A percentile compares a stretch with the other conserved stretches of the same genome.
Evolutionary conservation across 2,329 filamentous ascomycete genomes (phyloP).

Genomic region (Gremmenia infestans): DNA sequence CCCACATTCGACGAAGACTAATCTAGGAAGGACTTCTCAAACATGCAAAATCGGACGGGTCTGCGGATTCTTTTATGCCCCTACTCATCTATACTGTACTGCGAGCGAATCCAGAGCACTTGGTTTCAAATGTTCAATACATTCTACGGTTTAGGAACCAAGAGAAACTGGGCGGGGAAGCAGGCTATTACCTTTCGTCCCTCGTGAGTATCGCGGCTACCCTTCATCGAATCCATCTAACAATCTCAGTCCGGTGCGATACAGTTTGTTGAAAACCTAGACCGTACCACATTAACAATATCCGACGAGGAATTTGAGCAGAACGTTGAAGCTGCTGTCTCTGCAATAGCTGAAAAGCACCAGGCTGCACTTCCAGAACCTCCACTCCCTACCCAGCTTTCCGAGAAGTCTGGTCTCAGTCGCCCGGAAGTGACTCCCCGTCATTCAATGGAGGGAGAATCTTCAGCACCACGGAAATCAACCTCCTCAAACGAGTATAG

Average conservation of each 20-base stretch:
- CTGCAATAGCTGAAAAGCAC: constrained; percentile 89
- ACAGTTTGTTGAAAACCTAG: constrained; percentile 94
- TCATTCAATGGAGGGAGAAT: constrained; percentile 55
- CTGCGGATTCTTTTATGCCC: constrained; percentile 92
- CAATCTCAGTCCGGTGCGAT: constrained; percentile 77
- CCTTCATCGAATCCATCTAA: constrained; percentile 6
- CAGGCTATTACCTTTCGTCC: constrained; percentile 95
- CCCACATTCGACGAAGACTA: constrained; percentile 9
- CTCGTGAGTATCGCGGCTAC: constrained; percentile 51
- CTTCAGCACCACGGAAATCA: constrained; percentile 51
- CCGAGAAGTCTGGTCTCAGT: constrained; percentile 44
- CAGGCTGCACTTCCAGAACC: constrained; percentile 48
- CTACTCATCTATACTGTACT: constrained; percentile 93
- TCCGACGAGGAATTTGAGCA: constrained; percentile 92
- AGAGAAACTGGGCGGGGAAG: constrained; percentile 95
- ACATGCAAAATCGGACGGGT: constrained; percentile 88
- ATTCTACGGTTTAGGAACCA: constrained; percentile 96
- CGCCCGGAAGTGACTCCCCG: constrained; percentile 54
- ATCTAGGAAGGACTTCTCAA: constrained; percentile 65
- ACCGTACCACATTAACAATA: constrained; percentile 88
- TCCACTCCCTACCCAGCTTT: constrained; percentile 31
- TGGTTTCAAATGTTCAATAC: constrained; percentile 97
- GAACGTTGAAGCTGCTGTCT: constrained; percentile 95
- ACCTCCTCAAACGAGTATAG: constrained; percentile 49
- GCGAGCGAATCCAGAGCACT: constrained; percentile 87